phyloP scores from a whole-genome alignment of 1,139 yeast genomes.

The Trichomonascaceae sp. region DNA sequence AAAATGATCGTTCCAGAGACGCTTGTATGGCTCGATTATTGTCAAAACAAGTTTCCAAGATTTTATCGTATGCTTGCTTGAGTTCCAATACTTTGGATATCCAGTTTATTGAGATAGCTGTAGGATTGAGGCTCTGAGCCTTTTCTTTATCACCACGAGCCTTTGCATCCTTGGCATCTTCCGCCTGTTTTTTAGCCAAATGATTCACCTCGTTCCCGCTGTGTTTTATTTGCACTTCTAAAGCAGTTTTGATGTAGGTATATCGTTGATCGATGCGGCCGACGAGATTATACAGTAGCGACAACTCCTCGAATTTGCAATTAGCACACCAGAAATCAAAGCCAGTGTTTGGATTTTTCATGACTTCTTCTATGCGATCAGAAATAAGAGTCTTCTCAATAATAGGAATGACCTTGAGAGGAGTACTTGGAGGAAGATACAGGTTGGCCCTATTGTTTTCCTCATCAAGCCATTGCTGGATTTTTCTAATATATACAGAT shows the following conservation, averaged over 20 bases:
- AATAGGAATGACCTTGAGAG: slow-evolving; percentile 47
- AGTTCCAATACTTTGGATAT: slow-evolving; percentile 52
- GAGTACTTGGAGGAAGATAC: slow-evolving; percentile 45
- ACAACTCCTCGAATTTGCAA: slow-evolving; percentile 38
- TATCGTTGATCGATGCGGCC: slow-evolving; percentile 49
- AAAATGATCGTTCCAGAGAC: slow-evolving; percentile 55
- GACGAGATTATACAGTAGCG: slow-evolving; percentile 45
- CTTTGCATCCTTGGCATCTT: slow-evolving; percentile 21
- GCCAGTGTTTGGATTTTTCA: slow-evolving; percentile 50
- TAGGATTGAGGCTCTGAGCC: slow-evolving; percentile 34
- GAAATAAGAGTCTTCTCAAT: slow-evolving; percentile 61
- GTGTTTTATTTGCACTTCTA: slow-evolving; percentile 44
- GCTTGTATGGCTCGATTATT: slow-evolving; percentile 47
- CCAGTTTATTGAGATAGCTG: slow-evolving; percentile 65
- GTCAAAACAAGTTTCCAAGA: slow-evolving; percentile 45
- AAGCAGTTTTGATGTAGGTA: slow-evolving; percentile 44
- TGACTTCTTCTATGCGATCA: slow-evolving; percentile 49
- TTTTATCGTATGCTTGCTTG: slow-evolving; percentile 46
- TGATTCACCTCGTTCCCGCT: slow-evolving; percentile 38
- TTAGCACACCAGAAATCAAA: slow-evolving; percentile 49
- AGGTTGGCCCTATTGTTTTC: slow-evolving; percentile 52
- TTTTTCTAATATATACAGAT: slow-evolving; percentile 48
- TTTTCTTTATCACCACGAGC: slow-evolving; percentile 31
- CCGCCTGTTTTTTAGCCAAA: slow-evolving; percentile 19
- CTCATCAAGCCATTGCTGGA: slow-evolving; percentile 49